A percentile compares a stretch with the other conserved stretches of the same genome.
phyloP scores from a whole-genome alignment of 2,329 filamentous ascomycete genomes.

The Ophiobolus disseminans region DNA sequence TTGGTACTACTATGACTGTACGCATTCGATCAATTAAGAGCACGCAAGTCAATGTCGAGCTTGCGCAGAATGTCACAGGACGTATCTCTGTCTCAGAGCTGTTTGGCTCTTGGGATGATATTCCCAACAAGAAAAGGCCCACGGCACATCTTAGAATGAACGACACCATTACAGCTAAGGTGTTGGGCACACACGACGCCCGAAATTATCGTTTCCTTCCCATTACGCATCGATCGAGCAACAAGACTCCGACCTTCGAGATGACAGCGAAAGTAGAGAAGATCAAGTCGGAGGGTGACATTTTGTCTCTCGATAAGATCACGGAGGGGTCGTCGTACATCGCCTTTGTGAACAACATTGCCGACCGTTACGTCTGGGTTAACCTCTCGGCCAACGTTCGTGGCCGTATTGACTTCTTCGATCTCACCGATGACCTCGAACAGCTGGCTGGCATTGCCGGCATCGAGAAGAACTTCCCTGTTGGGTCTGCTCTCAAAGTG shows the following conservation, averaged over 20 bases:
- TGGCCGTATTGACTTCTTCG: conserved; percentile 80
- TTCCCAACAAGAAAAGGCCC: conserved; percentile 81
- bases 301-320: conserved; percentile 75
- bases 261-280: conserved; percentile 77
- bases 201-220: conserved; percentile 90
- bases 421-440: conserved; percentile 86
- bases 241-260: conserved; percentile 77
- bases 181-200: conserved; percentile 88
- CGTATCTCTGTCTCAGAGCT: conserved; percentile 90
- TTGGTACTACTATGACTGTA: conserved; percentile 78
- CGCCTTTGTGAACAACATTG: conserved; percentile 90
- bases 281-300: conserved; percentile 62
- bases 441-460: conserved; percentile 78
- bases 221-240: conserved; percentile 82
- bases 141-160: conserved; percentile 76
- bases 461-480: conserved; percentile 79
- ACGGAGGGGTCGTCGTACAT: conserved; percentile 74
- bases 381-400: conserved; percentile 88
- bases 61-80: conserved; percentile 89
- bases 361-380: conserved; percentile 82
- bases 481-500: conserved; percentile 87
- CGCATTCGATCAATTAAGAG: conserved; percentile 84
- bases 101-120: conserved; percentile 87
- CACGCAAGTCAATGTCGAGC: conserved; percentile 89
- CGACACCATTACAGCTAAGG: conserved; percentile 74